Base-by-base conservation (phyloP, 2,329 filamentous ascomycete species). In the Aspergillus costaricaensis region DNA sequence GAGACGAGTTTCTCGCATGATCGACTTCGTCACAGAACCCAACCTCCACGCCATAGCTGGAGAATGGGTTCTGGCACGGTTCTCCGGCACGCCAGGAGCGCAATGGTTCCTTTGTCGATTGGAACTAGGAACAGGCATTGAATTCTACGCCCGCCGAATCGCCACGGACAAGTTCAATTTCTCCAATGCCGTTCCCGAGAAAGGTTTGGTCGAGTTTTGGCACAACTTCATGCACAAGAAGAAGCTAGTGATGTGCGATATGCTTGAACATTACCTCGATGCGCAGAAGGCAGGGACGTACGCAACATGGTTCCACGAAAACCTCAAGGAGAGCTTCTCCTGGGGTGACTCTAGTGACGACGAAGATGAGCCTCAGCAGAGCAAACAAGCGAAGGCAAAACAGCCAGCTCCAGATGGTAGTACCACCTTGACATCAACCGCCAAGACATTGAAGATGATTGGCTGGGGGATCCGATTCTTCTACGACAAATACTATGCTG, bases 1-100 rank as follows among this genome's bases (percentile, higher is more conserved):
- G 25, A 48, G 23, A 21, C 62, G 49, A 36, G 58, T 57, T 17
- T 57, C 49, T 14, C 64, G 64, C n/a, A 66, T 66, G 64, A 58
- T 64, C 14, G 47, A 58, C 15, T 66, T 66, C 10, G 62, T 66
- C 12, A 56, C 62, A n/a, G 61, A 62, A 21, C 19, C 58, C 4
- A 49, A 64, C 17, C 62, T 64, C 1, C 32, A 62, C 14, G 51
- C 55, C 3, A 61, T 66, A 38, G 64, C 64, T 10, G 64, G 64
- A 14, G 64, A 66, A 61, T 66, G 64, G 64, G 64, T 64, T 2
- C 54, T 66, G 5, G 58, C 57, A 3, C 55, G 64, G 5, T 64
- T 66, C 50, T 64, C 64, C 1, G 62, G 61, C 19, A 50, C 52
- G 14, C 50, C 56, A 10, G 57, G 59, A 12, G 63, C 63, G 12